Conservation (phyloP, 2,329 filamentous ascomycete species). For the Alternaria alternata region DNA sequence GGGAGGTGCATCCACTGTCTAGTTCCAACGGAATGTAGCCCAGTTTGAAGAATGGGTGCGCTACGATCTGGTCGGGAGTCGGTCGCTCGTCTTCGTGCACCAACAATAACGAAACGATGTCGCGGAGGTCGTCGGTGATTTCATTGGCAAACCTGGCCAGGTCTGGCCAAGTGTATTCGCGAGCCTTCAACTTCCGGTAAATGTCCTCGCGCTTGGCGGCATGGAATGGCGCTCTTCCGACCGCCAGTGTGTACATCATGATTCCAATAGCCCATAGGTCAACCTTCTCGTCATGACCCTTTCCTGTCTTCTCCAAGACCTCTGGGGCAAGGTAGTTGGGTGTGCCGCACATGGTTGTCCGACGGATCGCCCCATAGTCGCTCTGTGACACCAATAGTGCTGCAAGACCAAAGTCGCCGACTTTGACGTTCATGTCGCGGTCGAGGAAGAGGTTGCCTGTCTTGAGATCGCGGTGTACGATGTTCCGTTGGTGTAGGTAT, state of each 20-base stretch:
- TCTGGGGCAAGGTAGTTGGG: slow-evolving; percentile 99
- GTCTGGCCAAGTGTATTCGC: slow-evolving; percentile 82
- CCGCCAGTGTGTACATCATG: slow-evolving; percentile 98
- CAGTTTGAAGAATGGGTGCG: slow-evolving; percentile 79
- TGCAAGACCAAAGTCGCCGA: slow-evolving; percentile 95
- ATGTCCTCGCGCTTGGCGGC: slow-evolving; percentile 88
- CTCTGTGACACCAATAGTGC: slow-evolving; percentile 90
- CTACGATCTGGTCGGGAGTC: slow-evolving; percentile 78
- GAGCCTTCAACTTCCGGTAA: slow-evolving; percentile 71
- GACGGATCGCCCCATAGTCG: slow-evolving; percentile 79
- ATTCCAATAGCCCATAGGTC: slow-evolving; percentile 98
- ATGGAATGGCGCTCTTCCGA: slow-evolving; percentile 95
- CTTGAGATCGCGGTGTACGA: slow-evolving; percentile 96
- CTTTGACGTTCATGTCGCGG: slow-evolving; percentile 94
- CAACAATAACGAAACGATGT: slow-evolving; percentile 78
- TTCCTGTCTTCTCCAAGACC: slow-evolving; percentile 91
- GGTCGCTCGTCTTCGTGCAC: slow-evolving; percentile 78
- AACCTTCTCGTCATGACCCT: slow-evolving; percentile 96
- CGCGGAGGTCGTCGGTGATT: slow-evolving; percentile 78
- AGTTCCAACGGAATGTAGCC: slow-evolving; percentile 73
- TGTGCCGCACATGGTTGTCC: slow-evolving; percentile 94
- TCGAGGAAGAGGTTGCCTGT: slow-evolving; percentile 98
- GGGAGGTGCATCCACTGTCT: slow-evolving; percentile 55
- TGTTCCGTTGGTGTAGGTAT: slow-evolving; percentile 94
- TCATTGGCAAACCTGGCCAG: slow-evolving; percentile 71